These are phyloP conservation scores for Coniochaeta sp. DNA, from an alignment of 2,329 filamentous ascomycete species.

Conservation along the genomic window DNA sequence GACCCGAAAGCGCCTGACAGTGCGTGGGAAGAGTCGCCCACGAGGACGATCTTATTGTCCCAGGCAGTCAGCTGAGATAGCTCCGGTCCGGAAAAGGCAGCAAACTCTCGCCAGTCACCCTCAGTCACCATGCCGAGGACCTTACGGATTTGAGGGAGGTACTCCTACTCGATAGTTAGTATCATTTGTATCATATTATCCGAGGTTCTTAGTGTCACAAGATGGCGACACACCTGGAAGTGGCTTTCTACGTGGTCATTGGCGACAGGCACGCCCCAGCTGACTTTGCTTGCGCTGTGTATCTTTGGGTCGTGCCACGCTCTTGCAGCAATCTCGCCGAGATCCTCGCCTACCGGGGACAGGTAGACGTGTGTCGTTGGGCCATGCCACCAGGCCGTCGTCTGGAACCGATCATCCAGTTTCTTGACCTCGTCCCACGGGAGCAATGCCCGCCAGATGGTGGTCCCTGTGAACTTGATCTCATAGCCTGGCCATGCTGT, in stretches of 20 bases:
- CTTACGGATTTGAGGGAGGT: background rate
- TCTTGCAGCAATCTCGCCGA: conserved; percentile 19
- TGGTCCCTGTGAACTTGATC: background rate
- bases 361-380: conserved; percentile 20
- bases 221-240: conserved; percentile 13
- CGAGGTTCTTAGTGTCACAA: background rate
- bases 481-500: conserved; percentile 12
- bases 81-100: conserved; percentile 16
- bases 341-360: conserved; percentile 18
- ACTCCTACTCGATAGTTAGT: background rate
- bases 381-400: conserved; percentile 20
- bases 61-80: conserved; percentile 16
- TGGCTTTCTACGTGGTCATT: conserved; percentile 18
- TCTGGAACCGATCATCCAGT: conserved; percentile 15
- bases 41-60: conserved; percentile 34
- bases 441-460: background rate
- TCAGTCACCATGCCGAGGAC: conserved; percentile 1
- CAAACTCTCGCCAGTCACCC: conserved; percentile 10
- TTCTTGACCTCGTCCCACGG: background rate
- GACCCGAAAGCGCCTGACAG: conserved; percentile 37
- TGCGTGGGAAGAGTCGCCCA: conserved; percentile 49
- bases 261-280: conserved; percentile 19
- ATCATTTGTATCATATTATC: background rate
- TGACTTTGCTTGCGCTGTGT: conserved; percentile 16
- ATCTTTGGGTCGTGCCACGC: conserved; percentile 16